Conservation (phyloP, 1,284 basidiomycete species). For the Anthracocystis walkeri region DNA sequence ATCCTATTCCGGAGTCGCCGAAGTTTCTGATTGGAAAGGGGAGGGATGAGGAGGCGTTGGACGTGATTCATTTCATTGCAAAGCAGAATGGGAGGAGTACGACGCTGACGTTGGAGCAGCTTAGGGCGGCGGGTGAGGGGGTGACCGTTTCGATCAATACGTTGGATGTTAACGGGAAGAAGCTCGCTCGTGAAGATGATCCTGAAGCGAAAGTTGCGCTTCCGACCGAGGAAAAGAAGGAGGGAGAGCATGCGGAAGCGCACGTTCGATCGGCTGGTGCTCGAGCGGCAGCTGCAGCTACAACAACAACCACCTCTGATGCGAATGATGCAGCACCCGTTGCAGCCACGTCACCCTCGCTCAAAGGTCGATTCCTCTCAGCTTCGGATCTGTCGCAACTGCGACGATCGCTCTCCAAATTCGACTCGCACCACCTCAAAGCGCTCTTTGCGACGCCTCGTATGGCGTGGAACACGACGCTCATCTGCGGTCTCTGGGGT, state of each 20-base stretch:
- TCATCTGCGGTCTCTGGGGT: constrained; percentile 76
- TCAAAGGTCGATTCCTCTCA: constrained; percentile 31
- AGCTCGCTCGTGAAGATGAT: constrained; percentile 33
- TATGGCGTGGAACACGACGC: constrained; percentile 75
- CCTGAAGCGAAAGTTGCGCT: constrained; percentile 23
- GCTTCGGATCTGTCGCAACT: constrained; percentile 31
- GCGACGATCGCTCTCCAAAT: constrained; percentile 28
- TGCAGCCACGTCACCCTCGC: background rate
- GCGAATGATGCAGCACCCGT: background rate
- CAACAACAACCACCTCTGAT: background rate
- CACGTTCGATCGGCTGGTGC: constrained; percentile 1
- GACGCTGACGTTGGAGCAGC: constrained; percentile 53
- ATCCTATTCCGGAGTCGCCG: constrained; percentile 75
- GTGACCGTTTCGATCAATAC: constrained; percentile 44
- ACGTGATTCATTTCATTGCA: constrained; percentile 78
- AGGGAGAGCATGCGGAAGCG: constrained; percentile 1
- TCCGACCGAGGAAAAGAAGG: constrained; percentile 70
- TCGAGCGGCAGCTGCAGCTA: background rate
- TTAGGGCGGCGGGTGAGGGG: constrained; percentile 54
- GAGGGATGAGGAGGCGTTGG: constrained; percentile 78
- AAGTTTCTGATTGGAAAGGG: constrained; percentile 80
- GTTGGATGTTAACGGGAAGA: constrained; percentile 71
- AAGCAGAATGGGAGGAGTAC: constrained; percentile 75
- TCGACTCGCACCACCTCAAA: constrained; percentile 72
- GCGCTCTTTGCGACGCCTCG: constrained; percentile 77